Evolutionary conservation across 1,139 yeast genomes (phyloP), one percentile per base, ranked within the genome.

Genomic region (Taiozyma onychis): DNA sequence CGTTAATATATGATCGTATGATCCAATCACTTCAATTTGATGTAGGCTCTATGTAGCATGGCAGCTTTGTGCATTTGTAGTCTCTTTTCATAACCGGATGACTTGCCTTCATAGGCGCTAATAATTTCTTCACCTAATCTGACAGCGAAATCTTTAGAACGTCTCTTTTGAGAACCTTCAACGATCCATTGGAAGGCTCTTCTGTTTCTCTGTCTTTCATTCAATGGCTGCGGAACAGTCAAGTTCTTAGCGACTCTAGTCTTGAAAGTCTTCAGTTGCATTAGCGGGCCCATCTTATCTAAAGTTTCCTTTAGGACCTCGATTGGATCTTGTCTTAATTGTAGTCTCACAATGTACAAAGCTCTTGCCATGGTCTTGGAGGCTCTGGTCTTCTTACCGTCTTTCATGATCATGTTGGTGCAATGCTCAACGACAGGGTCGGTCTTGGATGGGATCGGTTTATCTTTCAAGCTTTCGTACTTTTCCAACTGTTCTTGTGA

Each of bases 181-280:
- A 90, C 71, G 47, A 93, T 85, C 98, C 98, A 93, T 55, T 75
- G 70, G 75, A 95, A 87, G 3, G 98, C 97, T 63, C 79, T 81
- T 69, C 97, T 81, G 59, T 83, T 74, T 68, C 98, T 80, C 69
- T 90, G 96, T 69, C 89, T 84, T 64, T 81, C 81, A 48, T 80
- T 83, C 64, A 91, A 74, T 13, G 98, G 96, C 45, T 80, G 82
- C 4, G 99, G 99, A 45, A 89, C 85, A 46, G 83, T 77, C 53
- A 75, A 80, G 54, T 85, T 85, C 64, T 91, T 88, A 42, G 97
- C 97, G 54, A 84, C 84, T 57, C 95, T 95, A 6, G 95, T 89
- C 57, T 85, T 85, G 63, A 83, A 80, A 26, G 91, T 81, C 66
- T 83, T 85, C 44, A 91, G 81, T 54, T 83, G 79, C 70, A 90